Base-by-base conservation (phyloP, 169 alveolate genomes). In the Besnoitia besnoiti region DNA sequence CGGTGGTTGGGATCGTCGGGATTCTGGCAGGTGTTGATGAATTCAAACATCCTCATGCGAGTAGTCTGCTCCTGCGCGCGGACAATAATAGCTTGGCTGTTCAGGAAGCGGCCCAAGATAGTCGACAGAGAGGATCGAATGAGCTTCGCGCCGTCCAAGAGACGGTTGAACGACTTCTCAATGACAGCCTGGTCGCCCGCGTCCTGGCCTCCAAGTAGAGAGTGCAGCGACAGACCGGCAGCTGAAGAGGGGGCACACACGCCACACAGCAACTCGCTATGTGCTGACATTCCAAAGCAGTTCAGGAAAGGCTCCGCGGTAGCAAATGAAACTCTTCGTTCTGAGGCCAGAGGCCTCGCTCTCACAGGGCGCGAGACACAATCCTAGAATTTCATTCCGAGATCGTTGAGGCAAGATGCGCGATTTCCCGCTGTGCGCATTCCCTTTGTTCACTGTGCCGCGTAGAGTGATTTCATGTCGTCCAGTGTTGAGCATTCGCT, bases 21-120 rank as follows among this genome's bases (percentile, higher is more conserved):
- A 0, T 76, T 62, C 46, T 91, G 85, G 62, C 94, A 91, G 10
- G 59, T 42, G 46, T 79, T 62, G 21, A 91, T 33, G 49, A 91
- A 84, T 33, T 91, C 94, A 44, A 59, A 89, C 24, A 91, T 59
- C 3, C 61, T 91, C 94, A 80, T 91, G 27, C 85, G 87, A 39
- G 85, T 42, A 35, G 50, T 40, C 39, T 91, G 80, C 5, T 84
- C 88, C 59, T 91, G 85, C 73, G 73, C 51, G 19, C 91, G 73
- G 0, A 79, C 42, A 3, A 91, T 84, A 85, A 91, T 35, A 16
- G 87, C 50, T 7, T 62, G 90, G 47, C 82, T 49, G 42, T 44
- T 40, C 21, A 91, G 90, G 91, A 91, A 91, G 0, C 61, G 59
- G 0, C 94, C 88, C n/a, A 79, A 67, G n/a, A 91, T 79, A 37